These are phyloP conservation scores for Phyllachora maydis DNA, from an alignment of 2,329 filamentous ascomycete species.

Conservation along the genomic window DNA sequence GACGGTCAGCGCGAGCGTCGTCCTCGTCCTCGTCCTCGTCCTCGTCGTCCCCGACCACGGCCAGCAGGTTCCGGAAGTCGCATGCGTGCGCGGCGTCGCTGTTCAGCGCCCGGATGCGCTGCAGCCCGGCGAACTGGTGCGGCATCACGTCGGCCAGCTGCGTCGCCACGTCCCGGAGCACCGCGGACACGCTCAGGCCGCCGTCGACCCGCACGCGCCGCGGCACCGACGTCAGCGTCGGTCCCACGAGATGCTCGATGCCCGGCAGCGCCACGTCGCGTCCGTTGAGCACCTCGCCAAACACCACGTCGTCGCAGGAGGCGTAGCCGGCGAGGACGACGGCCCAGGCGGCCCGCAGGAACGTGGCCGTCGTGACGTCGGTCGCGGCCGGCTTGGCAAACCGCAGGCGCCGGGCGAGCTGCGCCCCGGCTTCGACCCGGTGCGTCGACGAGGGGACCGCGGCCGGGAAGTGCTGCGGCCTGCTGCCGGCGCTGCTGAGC, in stretches of 20 bases:
- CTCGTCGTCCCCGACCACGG: too few species aligned
- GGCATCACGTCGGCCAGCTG: slow-evolving; percentile 3
- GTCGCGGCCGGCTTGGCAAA: slow-evolving; percentile 3
- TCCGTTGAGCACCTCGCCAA: slow-evolving; percentile 7
- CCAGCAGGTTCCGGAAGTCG: slow-evolving; percentile 6
- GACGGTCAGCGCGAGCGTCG: not conserved
- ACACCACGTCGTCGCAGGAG: slow-evolving; percentile 5
- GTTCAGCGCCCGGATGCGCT: slow-evolving; percentile 6
- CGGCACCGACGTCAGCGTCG: slow-evolving; percentile 6
- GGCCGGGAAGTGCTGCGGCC: slow-evolving; percentile 4
- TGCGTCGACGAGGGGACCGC: slow-evolving; percentile 4
- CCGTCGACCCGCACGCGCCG: slow-evolving; percentile 3
- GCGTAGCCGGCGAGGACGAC: slow-evolving; percentile 5
- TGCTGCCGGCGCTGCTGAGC: slow-evolving; percentile 2
- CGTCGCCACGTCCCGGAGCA: slow-evolving; percentile 4
- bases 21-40: too few species aligned
- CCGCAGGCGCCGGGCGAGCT: not conserved
- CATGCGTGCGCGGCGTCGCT: slow-evolving; percentile 5
- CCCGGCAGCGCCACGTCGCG: slow-evolving; percentile 5
- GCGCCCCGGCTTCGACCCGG: slow-evolving; percentile 4
- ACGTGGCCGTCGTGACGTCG: slow-evolving; percentile 3
- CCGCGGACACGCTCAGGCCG: slow-evolving; percentile 2
- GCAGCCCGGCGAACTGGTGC: slow-evolving; percentile 7
- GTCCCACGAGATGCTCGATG: slow-evolving; percentile 6
- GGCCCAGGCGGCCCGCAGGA: slow-evolving; percentile 6